Evolutionary conservation across 352 stramenopile species (phyloP).

Genomic region (Globisporangium mamillatum): DNA sequence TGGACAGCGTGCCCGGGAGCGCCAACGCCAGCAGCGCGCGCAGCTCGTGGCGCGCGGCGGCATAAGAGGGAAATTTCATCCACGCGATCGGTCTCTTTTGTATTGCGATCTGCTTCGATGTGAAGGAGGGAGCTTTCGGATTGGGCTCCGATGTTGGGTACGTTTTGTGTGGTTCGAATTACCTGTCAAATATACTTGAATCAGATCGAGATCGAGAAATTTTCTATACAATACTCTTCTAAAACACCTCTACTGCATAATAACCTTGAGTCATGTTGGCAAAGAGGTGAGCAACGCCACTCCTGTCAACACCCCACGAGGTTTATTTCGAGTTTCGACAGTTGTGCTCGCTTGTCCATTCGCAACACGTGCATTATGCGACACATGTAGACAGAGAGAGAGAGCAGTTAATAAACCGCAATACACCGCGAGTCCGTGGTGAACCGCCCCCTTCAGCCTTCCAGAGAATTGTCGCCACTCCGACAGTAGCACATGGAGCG

Average conservation of each 20-base stretch:
- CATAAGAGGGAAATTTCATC: neutral
- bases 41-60: conserved; percentile 20
- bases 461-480: too few relatives aligned
- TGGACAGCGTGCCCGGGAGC: conserved; percentile 13
- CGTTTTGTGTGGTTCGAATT: too few relatives aligned
- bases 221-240: too few relatives aligned
- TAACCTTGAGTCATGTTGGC: neutral
- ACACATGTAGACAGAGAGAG: too few relatives aligned
- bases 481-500: too few relatives aligned
- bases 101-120: neutral
- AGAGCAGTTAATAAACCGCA: too few relatives aligned
- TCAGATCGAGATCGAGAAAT: neutral
- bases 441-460: too few relatives aligned
- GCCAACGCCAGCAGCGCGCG: conserved; percentile 47
- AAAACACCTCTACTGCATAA: neutral
- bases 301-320: neutral
- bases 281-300: neutral
- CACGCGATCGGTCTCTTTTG: neutral
- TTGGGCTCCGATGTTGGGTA: neutral
- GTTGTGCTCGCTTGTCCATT: neutral
- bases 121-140: neutral
- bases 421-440: too few relatives aligned
- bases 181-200: neutral
- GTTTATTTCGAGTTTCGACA: neutral
- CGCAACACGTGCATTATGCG: neutral